Conservation (phyloP, 1,284 basidiomycete species). For the Ceratorhiza oryzae-sativae region DNA sequence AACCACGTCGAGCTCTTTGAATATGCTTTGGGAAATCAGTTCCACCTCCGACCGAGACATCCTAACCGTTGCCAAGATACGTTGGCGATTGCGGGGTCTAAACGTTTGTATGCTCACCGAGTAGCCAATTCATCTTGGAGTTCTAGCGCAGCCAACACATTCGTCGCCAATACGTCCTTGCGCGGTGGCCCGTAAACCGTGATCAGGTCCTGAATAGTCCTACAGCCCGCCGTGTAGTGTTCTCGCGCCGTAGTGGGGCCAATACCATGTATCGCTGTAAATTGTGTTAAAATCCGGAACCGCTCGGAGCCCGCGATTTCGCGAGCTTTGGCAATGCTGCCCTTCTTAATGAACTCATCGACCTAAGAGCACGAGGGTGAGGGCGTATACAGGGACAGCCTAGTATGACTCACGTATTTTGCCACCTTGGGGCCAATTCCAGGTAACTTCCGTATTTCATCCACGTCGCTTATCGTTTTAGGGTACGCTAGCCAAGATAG, state of each 20-base stretch:
- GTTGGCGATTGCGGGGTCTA: background rate
- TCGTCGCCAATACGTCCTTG: background rate
- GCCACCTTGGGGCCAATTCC: constrained; percentile 67
- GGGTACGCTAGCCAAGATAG: constrained; percentile 64
- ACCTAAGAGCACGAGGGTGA: constrained; percentile 55
- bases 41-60: constrained; percentile 74
- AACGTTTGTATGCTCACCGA: background rate
- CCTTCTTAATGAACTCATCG: constrained; percentile 64
- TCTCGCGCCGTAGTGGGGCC: constrained; percentile 70
- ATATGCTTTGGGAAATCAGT: constrained; percentile 64
- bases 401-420: constrained; percentile 58
- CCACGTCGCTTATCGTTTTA: constrained; percentile 55
- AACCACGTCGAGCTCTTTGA: constrained; percentile 62
- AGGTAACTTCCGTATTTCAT: constrained; percentile 63
- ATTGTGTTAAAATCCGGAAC: constrained; percentile 62
- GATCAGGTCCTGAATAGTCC: constrained; percentile 68
- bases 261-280: constrained; percentile 74
- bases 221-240: constrained; percentile 66
- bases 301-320: constrained; percentile 59
- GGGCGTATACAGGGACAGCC: background rate
- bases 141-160: constrained; percentile 7
- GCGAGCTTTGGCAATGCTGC: constrained; percentile 68
- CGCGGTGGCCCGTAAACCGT: constrained; percentile 58
- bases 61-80: constrained; percentile 47
- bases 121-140: constrained; percentile 10